Evolutionary conservation across 768 basidiomycete genomes (phyloP).

Genomic region (Panus rudis): DNA sequence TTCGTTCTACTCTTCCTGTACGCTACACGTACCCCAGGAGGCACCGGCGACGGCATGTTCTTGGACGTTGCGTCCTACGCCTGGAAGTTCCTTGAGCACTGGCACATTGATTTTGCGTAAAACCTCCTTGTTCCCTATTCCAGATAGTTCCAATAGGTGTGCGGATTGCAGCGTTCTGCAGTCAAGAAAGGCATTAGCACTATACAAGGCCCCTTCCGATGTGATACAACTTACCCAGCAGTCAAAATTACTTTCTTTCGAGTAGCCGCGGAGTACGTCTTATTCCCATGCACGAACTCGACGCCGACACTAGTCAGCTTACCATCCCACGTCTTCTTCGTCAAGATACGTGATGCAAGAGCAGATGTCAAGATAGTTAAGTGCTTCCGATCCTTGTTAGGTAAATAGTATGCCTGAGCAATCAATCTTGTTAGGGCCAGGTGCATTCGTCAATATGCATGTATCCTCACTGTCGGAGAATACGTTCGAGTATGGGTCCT

Average conservation of each 20-base stretch:
- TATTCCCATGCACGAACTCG: not conserved
- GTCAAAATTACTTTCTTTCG: not conserved
- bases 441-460: too few species aligned
- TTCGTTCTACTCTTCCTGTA: not conserved
- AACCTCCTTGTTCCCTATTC: constrained; percentile 1
- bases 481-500: too few species aligned
- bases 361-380: not conserved
- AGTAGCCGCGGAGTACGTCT: not conserved
- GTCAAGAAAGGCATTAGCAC: not conserved
- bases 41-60: constrained; percentile 33
- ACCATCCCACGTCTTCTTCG: not conserved
- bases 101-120: not conserved
- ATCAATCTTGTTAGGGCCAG: too few species aligned
- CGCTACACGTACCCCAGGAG: constrained; percentile 19
- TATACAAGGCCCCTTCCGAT: not conserved
- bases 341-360: not conserved
- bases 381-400: not conserved
- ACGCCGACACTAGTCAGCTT: not conserved
- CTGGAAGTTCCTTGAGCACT: constrained; percentile 27
- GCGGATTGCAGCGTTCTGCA: not conserved
- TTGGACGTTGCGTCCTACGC: constrained; percentile 50
- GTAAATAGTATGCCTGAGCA: not conserved
- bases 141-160: not conserved
- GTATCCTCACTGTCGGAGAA: too few species aligned
- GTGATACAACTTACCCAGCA: not conserved